A percentile compares a stretch with the other conserved stretches of the same genome.
Evolutionary conservation across 176 grass and related monocot species (phyloP).

Genomic region (Carex cristatella): DNA sequence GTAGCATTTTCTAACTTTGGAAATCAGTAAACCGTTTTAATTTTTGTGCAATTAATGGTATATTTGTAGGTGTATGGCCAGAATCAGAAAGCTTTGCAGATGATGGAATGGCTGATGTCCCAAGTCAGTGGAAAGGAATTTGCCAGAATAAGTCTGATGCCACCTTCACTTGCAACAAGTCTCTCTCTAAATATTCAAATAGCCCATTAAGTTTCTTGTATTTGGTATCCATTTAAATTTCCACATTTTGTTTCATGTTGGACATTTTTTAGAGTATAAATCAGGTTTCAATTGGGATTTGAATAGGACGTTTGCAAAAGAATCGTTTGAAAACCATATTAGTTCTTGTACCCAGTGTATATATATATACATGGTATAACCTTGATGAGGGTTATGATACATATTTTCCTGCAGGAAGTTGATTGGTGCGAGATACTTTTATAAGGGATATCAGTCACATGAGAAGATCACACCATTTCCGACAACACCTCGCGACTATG

Average conservation of each 20-base stretch:
- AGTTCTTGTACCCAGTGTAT: background rate
- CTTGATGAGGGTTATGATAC: background rate
- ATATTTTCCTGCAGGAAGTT: conserved; percentile 45
- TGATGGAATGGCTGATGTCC: conserved; percentile 39
- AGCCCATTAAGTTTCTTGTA: background rate
- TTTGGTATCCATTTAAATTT: background rate
- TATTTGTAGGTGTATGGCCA: conserved; percentile 67
- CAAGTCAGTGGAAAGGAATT: conserved; percentile 57
- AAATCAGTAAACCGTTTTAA: background rate
- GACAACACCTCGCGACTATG: conserved; percentile 47
- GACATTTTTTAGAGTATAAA: too few species aligned
- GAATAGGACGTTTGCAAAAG: too few species aligned
- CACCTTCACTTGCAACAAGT: conserved; percentile 65
- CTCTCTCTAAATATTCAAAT: background rate
- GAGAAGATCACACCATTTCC: background rate
- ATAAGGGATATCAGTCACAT: conserved; percentile 35
- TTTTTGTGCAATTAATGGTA: background rate
- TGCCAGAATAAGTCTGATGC: conserved; percentile 50
- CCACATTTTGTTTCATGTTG: background rate
- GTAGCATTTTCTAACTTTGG: background rate
- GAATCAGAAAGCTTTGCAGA: conserved; percentile 76
- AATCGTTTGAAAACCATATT: too few species aligned
- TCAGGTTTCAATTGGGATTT: too few species aligned
- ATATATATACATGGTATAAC: too few species aligned
- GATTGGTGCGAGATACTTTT: conserved; percentile 76